A percentile compares a stretch with the other conserved stretches of the same genome.
These are phyloP conservation scores for Taphrina betulina DNA, from an alignment of 1,139 yeast species.

Conservation along the genomic window DNA sequence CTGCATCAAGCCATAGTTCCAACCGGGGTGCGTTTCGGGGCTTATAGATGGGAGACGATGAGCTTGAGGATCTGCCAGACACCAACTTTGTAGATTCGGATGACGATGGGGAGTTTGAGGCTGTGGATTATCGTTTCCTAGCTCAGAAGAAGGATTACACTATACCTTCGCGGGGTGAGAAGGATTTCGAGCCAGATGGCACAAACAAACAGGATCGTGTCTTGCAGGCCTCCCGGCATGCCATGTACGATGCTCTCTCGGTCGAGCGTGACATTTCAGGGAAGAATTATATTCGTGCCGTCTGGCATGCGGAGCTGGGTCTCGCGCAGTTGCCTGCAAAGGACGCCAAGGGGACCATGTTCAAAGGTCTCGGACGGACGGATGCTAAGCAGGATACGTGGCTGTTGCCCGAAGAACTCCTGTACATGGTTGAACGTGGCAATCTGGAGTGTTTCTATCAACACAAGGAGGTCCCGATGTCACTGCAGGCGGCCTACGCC, in stretches of 20 bases:
- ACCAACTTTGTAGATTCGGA: neutral
- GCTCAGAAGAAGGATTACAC: slow-evolving; percentile 46
- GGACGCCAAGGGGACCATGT: slow-evolving; percentile 68
- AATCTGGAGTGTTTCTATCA: slow-evolving; percentile 58
- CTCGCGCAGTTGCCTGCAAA: slow-evolving; percentile 50
- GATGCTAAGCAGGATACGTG: slow-evolving; percentile 43
- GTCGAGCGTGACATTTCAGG: slow-evolving; percentile 60
- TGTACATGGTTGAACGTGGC: slow-evolving; percentile 82
- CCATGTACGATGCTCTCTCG: slow-evolving; percentile 70
- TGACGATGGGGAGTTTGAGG: slow-evolving; percentile 18
- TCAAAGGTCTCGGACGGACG: slow-evolving; percentile 69
- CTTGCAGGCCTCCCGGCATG: slow-evolving; percentile 58
- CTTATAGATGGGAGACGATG: too few relatives aligned
- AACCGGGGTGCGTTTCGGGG: too few relatives aligned
- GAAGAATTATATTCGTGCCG: slow-evolving; percentile 47
- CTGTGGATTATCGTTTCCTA: slow-evolving; percentile 25
- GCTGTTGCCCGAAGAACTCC: slow-evolving; percentile 64
- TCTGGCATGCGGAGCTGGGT: slow-evolving; percentile 50
- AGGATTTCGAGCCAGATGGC: slow-evolving; percentile 85
- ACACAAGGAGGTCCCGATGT: slow-evolving; percentile 49
- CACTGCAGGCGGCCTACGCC: slow-evolving; percentile 66
- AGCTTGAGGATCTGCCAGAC: neutral
- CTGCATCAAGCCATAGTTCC: too few relatives aligned
- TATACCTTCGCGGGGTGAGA: slow-evolving; percentile 73
- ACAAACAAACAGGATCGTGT: slow-evolving; percentile 57